Percentiles rank a stretch among this genome's conserved stretches.
Evolutionary conservation across 1,284 basidiomycete genomes (phyloP).

Genomic region (Inonotus obliquus): DNA sequence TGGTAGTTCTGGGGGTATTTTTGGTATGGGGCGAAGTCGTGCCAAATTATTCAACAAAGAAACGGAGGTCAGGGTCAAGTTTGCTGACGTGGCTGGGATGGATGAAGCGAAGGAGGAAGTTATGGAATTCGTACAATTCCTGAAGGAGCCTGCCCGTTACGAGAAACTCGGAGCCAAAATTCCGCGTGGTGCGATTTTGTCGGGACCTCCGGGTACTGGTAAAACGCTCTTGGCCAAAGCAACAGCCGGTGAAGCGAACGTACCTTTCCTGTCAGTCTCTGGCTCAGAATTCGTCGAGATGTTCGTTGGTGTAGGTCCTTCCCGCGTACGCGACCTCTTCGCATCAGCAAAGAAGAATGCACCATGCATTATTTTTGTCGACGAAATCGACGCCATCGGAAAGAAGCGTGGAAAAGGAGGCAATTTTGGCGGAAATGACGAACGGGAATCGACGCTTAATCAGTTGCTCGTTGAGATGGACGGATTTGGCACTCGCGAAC

Average conservation of each 20-base stretch:
- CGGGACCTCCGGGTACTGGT: conserved; percentile 97
- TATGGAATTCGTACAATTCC: conserved; percentile 99
- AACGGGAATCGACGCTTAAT: conserved; percentile 96
- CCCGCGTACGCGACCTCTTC: conserved; percentile 95
- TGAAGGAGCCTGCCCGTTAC: conserved; percentile 94
- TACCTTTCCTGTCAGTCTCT: conserved; percentile 97
- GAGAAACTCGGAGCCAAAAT: conserved; percentile 98
- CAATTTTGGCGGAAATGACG: conserved; percentile 92
- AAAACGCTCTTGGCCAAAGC: conserved; percentile 98
- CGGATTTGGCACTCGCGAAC: conserved; percentile 93
- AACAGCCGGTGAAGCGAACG: conserved; percentile 95
- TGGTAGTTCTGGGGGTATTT: conserved; percentile 84
- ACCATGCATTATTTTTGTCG: conserved; percentile 97
- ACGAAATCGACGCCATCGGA: conserved; percentile 98
- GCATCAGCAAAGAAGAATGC: conserved; percentile 97
- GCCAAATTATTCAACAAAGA: conserved; percentile 98
- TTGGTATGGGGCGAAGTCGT: conserved; percentile 94
- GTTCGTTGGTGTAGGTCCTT: conserved; percentile 99
- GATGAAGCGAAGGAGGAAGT: conserved; percentile 99
- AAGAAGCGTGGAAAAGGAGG: conserved; percentile 91
- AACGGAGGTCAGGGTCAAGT: conserved; percentile 89
- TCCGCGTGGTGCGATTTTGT: conserved; percentile 95
- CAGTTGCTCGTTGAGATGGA: conserved; percentile 99
- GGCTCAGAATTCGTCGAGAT: conserved; percentile 99
- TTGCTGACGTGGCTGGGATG: conserved; percentile 97